Conservation (phyloP, 2,329 filamentous ascomycete genomes). For the Fusarium cyanostomum region DNA sequence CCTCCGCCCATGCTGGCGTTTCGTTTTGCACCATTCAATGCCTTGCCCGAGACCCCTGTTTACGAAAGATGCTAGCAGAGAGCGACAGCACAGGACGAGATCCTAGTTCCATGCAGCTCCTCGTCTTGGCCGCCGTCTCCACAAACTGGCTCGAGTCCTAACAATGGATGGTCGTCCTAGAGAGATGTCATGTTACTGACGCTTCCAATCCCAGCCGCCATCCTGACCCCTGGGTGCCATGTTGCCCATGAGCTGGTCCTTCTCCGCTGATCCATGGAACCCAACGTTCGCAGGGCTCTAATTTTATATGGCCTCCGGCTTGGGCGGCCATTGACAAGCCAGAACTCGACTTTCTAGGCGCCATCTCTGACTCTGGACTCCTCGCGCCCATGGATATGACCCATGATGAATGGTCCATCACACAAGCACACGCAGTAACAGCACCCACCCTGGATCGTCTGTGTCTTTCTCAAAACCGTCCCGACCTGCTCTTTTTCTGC, state of each 20-base stretch:
- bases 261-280: slow-evolving; percentile 45
- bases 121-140: slow-evolving; percentile 31
- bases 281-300: slow-evolving; percentile 49
- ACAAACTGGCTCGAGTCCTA: slow-evolving; percentile 28
- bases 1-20: slow-evolving; percentile 29
- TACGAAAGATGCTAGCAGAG: slow-evolving; percentile 9
- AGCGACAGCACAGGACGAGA: slow-evolving; percentile 22
- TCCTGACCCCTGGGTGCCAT: slow-evolving; percentile 35
- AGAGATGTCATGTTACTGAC: slow-evolving; percentile 32
- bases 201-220: slow-evolving; percentile 38
- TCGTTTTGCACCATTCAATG: slow-evolving; percentile 19
- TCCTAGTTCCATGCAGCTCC: slow-evolving; percentile 39
- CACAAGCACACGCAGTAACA: slow-evolving; percentile 41
- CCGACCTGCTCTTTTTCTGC: slow-evolving; percentile 41
- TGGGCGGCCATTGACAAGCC: slow-evolving; percentile 55
- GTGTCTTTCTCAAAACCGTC: slow-evolving; percentile 42
- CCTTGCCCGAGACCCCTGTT: slow-evolving; percentile 20
- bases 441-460: slow-evolving; percentile 37
- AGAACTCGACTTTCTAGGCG: slow-evolving; percentile 53
- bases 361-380: slow-evolving; percentile 53
- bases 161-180: slow-evolving; percentile 5
- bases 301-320: slow-evolving; percentile 55
- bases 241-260: slow-evolving; percentile 40
- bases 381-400: slow-evolving; percentile 44
- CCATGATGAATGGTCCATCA: slow-evolving; percentile 41